Conservation (phyloP, 768 basidiomycete species). For the Suillus decipiens region DNA sequence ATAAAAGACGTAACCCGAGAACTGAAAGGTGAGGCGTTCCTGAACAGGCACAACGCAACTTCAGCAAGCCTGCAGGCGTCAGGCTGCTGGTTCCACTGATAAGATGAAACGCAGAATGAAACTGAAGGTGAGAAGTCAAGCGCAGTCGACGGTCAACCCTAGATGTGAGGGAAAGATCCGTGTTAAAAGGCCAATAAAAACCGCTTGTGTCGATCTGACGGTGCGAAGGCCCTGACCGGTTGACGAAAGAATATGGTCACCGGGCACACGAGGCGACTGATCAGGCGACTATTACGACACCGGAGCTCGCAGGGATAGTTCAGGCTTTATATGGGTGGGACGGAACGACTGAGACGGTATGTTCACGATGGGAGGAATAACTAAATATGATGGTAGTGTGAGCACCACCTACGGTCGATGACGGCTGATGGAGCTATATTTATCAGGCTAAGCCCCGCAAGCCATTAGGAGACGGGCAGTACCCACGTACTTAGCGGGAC, state of each 20-base stretch:
- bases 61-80: conserved; percentile 7
- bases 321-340: not conserved
- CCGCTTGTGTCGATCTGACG: not conserved
- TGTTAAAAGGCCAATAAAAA: not conserved
- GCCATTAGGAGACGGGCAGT: not conserved
- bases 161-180: not conserved
- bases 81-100: not conserved
- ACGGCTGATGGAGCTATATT: not conserved
- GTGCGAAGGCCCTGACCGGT: conserved; percentile 3
- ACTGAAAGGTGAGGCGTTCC: not conserved
- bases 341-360: not conserved
- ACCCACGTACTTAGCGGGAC: conserved; percentile 1
- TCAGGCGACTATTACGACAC: not conserved
- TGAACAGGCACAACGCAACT: not conserved
- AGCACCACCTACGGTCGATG: not conserved
- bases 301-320: not conserved
- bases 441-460: not conserved
- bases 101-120: not conserved
- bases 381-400: conserved; percentile 5
- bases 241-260: not conserved
- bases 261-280: conserved; percentile 2
- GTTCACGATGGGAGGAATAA: conserved; percentile 3
- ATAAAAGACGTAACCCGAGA: not conserved
- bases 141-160: not conserved
- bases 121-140: not conserved